phyloP scores from a whole-genome alignment of 2,329 filamentous ascomycete genomes.

The Rosellinia necatrix region DNA sequence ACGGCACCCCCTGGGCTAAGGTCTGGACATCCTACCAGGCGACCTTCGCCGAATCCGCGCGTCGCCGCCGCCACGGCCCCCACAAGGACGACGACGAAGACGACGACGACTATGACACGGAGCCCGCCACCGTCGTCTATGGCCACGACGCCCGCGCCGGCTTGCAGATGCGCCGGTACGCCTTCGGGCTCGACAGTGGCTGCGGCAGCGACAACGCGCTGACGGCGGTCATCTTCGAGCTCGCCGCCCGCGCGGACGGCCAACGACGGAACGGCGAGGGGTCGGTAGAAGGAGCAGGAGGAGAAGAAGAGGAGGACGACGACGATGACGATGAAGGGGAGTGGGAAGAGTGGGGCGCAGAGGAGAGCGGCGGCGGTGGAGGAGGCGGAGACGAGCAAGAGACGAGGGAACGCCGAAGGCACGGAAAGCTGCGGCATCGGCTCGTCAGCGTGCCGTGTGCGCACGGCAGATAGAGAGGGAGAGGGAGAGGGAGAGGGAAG shows the following conservation, averaged over 20 bases:
- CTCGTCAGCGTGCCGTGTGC: constrained; percentile 24
- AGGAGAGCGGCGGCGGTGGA: constrained; percentile 3
- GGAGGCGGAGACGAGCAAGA: constrained; percentile 3
- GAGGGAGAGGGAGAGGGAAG: no score
- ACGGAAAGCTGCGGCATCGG: constrained; percentile 14
- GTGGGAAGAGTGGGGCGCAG: not conserved
- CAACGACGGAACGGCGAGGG: not conserved
- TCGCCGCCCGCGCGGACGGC: not conserved
- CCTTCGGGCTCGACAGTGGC: constrained; percentile 82
- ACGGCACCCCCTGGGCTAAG: constrained; percentile 70
- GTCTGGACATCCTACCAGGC: constrained; percentile 60
- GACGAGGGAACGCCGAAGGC: not conserved
- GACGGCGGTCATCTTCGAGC: constrained; percentile 75
- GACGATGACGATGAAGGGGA: not conserved
- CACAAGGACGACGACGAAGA: no score
- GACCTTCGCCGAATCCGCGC: not conserved
- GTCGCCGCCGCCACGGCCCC: constrained; percentile 30
- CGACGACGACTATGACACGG: no score
- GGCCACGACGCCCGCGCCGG: constrained; percentile 82
- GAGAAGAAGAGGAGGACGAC: not conserved
- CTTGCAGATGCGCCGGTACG: constrained; percentile 65
- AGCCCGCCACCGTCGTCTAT: constrained; percentile 67
- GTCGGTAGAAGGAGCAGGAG: not conserved
- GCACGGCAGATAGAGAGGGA: not conserved
- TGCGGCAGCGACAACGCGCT: constrained; percentile 78